Evolutionary conservation across 768 basidiomycete genomes (phyloP), one percentile per base, ranked within the genome.

Genomic region (Sarcodon aspratus): DNA sequence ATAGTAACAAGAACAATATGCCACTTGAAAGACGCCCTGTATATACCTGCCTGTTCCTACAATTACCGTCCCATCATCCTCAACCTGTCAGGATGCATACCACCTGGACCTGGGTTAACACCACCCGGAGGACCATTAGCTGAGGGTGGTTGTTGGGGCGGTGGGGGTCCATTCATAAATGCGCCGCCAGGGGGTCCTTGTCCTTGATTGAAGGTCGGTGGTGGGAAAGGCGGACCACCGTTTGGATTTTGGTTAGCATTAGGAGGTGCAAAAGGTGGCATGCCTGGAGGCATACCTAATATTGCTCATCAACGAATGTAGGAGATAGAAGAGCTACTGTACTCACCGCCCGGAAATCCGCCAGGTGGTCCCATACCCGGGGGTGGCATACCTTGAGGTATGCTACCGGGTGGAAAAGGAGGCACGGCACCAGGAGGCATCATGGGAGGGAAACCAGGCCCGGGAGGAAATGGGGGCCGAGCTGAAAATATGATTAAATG

Each of bases 41-140:
- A 13, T n/a, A 38, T 9, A 51, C 31, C 36, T 18, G 9, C n/a
- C n/a, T 48, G 44, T 38, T 7, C 18, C 13, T 6, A 31, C 50
- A 27, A 33, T 57, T 47, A 46, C 61, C 59, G 47, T 27, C 63
- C 73, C 81, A 91, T 79, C 87, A 91, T 89, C 50, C 85, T 73
- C 63, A 86, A 57, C 50, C 88, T 75, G 64, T 91, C 88, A 9
- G 88, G 88, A 61, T 91, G 88, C 54, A 91, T 89, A n/a, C 73
- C 74, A n/a, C 72, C 78, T 38, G 82, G 80, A 15, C 74, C 74
- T 15, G 52, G 21, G 1, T 54, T 17, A 13, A 61, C 62, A 32
- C 66, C 63, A 43, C 21, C 21, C 21, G 21, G 21, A 27, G 21
- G 21, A 5, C 21, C 21, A 27, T 27, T 27, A 27, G 21, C 21